Base-by-base conservation (phyloP, 768 basidiomycete species). In the Strobilomyces dryophilus region DNA sequence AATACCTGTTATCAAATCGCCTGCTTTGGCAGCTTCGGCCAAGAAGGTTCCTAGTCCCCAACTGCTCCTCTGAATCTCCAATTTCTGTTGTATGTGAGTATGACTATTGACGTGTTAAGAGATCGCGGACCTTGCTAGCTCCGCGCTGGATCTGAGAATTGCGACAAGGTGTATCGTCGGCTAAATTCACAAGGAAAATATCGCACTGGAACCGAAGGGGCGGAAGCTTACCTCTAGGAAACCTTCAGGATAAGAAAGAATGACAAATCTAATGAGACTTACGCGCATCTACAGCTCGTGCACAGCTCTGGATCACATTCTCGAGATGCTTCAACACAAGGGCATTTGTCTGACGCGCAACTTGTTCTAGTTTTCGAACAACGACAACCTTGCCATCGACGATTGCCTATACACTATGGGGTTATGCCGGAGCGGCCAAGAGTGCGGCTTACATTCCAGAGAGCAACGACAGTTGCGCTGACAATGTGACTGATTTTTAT, bases 301-400 rank as follows among this genome's bases (percentile, higher is more conserved):
- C 88, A 90, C 9, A 87, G 52, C 34, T 82, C 81, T 3, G 85
- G 84, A 64, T 88, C 85, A 53, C 88, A 90, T 63, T 89, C 88
- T 34, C 81, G 73, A 9, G 70, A 61, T 0, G 74, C 70, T 20
- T 59, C 65, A 45, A 67, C 71, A 61, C 87, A 90, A 9, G 77
- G 74, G 57, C 87, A 89, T 5, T 67, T 67, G 14, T 62, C 56
- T 3, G 68, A 76, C n/a, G 62, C 65, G 66, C 73, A 80, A 18
- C 50, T 53, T 3, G 62, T 58, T 39, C 55, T 66, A 8, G 21
- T 37, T 35, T 62, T 56, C 10, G 66, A 63, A 59, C 84, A 88
- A 9, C 61, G 62, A 58, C 87, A 89, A 3, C 87, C 86, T 51
- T 62, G 66, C 76, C 78, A 81, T 45, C 80, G 74, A 12, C 79